Evolutionary conservation across 2,329 filamentous ascomycete genomes (phyloP).

Genomic region (Colletotrichum tabaci): DNA sequence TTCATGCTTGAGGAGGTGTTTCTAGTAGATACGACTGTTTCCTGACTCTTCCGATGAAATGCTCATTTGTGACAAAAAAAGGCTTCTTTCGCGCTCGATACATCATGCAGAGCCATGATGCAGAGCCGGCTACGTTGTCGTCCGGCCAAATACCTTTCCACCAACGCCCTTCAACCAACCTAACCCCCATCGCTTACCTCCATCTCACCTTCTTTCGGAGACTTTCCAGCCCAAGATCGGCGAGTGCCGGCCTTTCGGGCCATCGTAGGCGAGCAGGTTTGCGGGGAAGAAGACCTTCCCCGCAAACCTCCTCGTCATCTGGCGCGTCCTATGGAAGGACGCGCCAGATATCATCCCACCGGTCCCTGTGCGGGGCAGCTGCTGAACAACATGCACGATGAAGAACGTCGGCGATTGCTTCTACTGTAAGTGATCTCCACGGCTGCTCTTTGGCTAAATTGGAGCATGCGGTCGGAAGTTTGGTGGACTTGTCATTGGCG

Average conservation of each 20-base stretch:
- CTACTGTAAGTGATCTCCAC: background rate
- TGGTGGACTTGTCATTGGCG: background rate
- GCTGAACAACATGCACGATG: background rate
- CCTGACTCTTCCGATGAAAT: too few relatives aligned
- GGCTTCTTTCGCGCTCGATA: too few relatives aligned
- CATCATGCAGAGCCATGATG: too few relatives aligned
- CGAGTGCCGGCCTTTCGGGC: constrained; percentile 1
- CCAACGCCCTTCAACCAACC: constrained; percentile 2
- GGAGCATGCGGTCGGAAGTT: background rate
- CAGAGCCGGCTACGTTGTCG: background rate
- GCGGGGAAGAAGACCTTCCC: background rate
- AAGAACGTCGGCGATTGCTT: too few relatives aligned
- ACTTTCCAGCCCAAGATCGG: constrained; percentile 12
- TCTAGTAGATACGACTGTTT: too few relatives aligned
- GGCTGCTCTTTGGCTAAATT: background rate
- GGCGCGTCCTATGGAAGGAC: too few relatives aligned
- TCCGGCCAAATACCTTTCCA: constrained; percentile 8
- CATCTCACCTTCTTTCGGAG: constrained; percentile 3
- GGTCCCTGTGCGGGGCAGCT: background rate
- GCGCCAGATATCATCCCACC: too few relatives aligned
- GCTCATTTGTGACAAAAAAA: too few relatives aligned
- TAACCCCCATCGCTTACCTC: background rate
- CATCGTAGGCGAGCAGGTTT: background rate
- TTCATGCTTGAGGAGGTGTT: too few relatives aligned
- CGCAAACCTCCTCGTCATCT: too few relatives aligned